Conservation (phyloP, 164 flowering plant species). For the Warburgia ugandensis region DNA sequence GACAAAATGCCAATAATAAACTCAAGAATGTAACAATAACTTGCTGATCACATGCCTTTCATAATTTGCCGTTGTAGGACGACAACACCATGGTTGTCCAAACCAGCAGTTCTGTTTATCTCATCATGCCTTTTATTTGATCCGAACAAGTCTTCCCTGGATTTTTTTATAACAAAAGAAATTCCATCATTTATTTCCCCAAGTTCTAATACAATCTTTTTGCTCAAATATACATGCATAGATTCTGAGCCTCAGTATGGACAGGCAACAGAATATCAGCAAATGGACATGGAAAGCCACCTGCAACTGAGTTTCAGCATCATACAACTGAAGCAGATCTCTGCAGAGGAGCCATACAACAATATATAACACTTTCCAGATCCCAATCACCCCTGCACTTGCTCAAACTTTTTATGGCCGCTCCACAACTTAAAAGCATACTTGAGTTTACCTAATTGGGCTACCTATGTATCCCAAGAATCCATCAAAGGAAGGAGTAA, state of each 20-base stretch:
- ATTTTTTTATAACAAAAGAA: neutral
- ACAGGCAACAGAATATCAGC: too few relatives aligned
- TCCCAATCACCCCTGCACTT: too few relatives aligned
- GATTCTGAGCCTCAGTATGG: too few relatives aligned
- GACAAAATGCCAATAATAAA: neutral
- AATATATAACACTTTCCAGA: too few relatives aligned
- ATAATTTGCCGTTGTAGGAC: conserved; percentile 75
- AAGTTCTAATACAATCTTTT: neutral
- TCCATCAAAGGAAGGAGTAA: neutral
- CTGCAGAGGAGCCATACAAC: too few relatives aligned
- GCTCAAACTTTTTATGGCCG: too few relatives aligned
- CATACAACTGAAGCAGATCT: too few relatives aligned
- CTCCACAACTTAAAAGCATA: too few relatives aligned
- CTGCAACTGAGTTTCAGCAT: too few relatives aligned
- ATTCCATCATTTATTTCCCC: neutral
- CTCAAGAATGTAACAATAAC: neutral
- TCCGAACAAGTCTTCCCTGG: conserved; percentile 71
- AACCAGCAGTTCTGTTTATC: conserved; percentile 41
- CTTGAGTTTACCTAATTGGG: too few relatives aligned
- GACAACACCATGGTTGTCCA: conserved; percentile 80
- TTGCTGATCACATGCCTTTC: conserved; percentile 45
- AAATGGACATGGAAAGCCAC: too few relatives aligned
- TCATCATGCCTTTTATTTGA: conserved; percentile 55
- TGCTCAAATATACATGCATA: neutral
- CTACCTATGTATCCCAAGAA: neutral